A percentile compares a stretch with the other conserved stretches of the same genome.
These are phyloP conservation scores for Colletotrichum brevisporum DNA, from an alignment of 2,329 filamentous ascomycete genomes.

Conservation along the genomic window DNA sequence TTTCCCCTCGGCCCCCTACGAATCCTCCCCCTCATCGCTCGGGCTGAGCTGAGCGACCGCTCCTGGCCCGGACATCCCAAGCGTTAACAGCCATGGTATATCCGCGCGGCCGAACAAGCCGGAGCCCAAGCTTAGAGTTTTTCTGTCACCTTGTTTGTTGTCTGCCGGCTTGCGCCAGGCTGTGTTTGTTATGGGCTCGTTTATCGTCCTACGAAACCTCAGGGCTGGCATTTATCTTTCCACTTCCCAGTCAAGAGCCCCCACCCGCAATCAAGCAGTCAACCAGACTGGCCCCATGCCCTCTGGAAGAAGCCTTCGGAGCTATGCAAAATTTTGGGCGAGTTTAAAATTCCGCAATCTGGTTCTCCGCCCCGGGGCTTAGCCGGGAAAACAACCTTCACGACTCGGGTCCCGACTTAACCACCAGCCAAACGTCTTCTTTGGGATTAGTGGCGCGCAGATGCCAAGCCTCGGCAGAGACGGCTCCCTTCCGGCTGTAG, in stretches of 20 bases:
- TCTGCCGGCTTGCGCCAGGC: not conserved
- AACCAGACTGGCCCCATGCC: not conserved
- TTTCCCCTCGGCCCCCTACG: constrained; percentile 7
- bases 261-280: not conserved
- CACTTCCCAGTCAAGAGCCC: constrained; percentile 8
- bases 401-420: constrained; percentile 2
- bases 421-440: not conserved
- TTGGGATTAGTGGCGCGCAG: not conserved
- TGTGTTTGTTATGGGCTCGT: not conserved
- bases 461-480: not conserved
- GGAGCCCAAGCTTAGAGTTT: not conserved
- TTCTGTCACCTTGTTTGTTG: not conserved
- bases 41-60: not conserved
- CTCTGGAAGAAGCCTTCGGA: not conserved
- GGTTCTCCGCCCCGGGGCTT: constrained; percentile 10
- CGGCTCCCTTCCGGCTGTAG: not conserved
- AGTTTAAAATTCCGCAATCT: constrained; percentile 14
- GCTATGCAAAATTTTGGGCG: constrained; percentile 12
- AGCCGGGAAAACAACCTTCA: constrained; percentile 31
- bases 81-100: constrained; percentile 28
- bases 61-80: constrained; percentile 12
- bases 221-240: not conserved
- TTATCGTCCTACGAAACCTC: not conserved
- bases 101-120: not conserved
- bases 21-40: constrained; percentile 12